A percentile compares a stretch with the other conserved stretches of the same genome.
Conservation (phyloP, 345 rosid genomes). For the Melaleuca quinquenervia region DNA sequence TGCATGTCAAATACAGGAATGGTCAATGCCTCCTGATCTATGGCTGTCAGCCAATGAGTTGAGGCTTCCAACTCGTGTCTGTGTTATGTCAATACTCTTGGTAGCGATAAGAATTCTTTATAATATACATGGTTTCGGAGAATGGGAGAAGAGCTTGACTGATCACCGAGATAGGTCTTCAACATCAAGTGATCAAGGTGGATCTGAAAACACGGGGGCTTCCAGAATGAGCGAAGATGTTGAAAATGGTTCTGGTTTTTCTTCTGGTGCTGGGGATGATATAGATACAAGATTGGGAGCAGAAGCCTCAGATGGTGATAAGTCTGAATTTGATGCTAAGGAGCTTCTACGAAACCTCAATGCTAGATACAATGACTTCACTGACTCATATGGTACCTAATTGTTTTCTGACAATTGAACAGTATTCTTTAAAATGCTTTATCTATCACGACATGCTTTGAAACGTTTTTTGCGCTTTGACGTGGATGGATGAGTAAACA, state of each 20-base stretch:
- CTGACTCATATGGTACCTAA: slow-evolving; percentile 13
- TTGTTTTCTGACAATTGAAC: background rate
- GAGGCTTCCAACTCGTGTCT: slow-evolving; percentile 58
- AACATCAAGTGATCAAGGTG: background rate
- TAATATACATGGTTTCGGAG: slow-evolving; percentile 56
- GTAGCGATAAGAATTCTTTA: slow-evolving; percentile 46
- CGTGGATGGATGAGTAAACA: background rate
- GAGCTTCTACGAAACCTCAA: slow-evolving; percentile 47
- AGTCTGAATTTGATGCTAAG: slow-evolving; percentile 16
- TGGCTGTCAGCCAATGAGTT: slow-evolving; percentile 51
- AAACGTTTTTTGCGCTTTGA: background rate
- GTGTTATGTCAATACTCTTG: slow-evolving; percentile 52
- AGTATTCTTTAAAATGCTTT: background rate
- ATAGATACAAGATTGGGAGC: slow-evolving; percentile 4
- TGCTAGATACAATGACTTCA: slow-evolving; percentile 18
- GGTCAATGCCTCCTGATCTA: slow-evolving; percentile 74
- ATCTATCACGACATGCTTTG: background rate
- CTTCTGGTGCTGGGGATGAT: slow-evolving; percentile 10
- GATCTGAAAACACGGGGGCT: slow-evolving; percentile 1
- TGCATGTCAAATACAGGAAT: slow-evolving; percentile 42
- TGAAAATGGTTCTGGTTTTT: slow-evolving; percentile 7
- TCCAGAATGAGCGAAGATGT: slow-evolving; percentile 2
- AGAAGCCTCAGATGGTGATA: slow-evolving; percentile 8
- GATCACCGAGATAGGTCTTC: background rate
- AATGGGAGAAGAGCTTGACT: slow-evolving; percentile 49